Evolutionary conservation across 805 yeast species (phyloP).

Genomic region (Suhomyces xylopsoci): DNA sequence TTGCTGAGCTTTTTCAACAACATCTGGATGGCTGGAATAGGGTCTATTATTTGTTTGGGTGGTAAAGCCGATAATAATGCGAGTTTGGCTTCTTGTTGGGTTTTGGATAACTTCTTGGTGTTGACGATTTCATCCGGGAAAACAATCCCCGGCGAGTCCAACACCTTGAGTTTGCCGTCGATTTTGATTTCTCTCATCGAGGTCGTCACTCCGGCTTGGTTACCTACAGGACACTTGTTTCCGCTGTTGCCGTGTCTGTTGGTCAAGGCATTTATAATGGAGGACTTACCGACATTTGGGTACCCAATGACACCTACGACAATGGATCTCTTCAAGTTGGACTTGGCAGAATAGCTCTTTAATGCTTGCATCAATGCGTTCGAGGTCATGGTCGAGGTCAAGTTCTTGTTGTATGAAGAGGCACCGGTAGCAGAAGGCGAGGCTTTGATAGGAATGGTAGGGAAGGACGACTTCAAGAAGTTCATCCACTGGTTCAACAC

Average conservation of each 20-base stretch:
- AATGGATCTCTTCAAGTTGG: constrained; percentile 83
- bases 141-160: constrained; percentile 97
- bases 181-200: constrained; percentile 87
- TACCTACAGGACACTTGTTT: constrained; percentile 92
- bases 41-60: constrained; percentile 80
- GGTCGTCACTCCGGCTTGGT: constrained; percentile 96
- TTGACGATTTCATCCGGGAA: constrained; percentile 64
- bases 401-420: constrained; percentile 65
- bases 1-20: constrained; percentile 74
- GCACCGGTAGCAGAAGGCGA: constrained; percentile 71
- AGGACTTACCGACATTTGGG: constrained; percentile 96
- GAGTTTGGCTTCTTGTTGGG: constrained; percentile 81
- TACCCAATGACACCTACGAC: constrained; percentile 95
- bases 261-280: constrained; percentile 85
- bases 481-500: constrained; percentile 82
- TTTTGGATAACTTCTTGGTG: constrained; percentile 45
- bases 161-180: constrained; percentile 80
- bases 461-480: constrained; percentile 77
- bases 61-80: constrained; percentile 87
- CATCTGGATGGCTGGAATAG: constrained; percentile 74
- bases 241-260: constrained; percentile 72
- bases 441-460: constrained; percentile 86
- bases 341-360: constrained; percentile 79
- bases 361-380: constrained; percentile 71
- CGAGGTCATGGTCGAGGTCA: constrained; percentile 71